A percentile compares a stretch with the other conserved stretches of the same genome.
These are phyloP conservation scores for Crithidia bombi DNA, from an alignment of 208 protist species.

Conservation along the genomic window DNA sequence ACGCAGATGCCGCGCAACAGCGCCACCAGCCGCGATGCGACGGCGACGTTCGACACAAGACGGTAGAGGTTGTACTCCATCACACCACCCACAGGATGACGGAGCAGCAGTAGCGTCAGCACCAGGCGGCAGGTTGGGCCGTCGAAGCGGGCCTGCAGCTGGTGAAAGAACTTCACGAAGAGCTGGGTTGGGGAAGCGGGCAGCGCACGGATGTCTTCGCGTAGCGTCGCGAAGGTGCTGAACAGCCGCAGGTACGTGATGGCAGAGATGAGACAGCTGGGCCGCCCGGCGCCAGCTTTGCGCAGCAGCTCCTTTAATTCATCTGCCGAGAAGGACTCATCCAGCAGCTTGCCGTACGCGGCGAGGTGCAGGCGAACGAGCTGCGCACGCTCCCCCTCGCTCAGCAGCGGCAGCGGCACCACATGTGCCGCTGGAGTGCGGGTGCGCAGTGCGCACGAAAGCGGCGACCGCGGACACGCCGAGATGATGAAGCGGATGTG, in stretches of 20 bases:
- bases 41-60: slow-evolving; percentile 75
- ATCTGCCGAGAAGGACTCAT: slow-evolving; percentile 72
- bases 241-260: slow-evolving; percentile 83
- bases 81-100: slow-evolving; percentile 63
- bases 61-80: slow-evolving; percentile 84
- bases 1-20: slow-evolving; percentile 77
- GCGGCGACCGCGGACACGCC: slow-evolving; percentile 23
- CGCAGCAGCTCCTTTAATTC: slow-evolving; percentile 72
- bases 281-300: slow-evolving; percentile 64
- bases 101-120: slow-evolving; percentile 68
- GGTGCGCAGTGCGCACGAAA: slow-evolving; percentile 49
- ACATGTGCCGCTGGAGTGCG: slow-evolving; percentile 46
- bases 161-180: slow-evolving; percentile 49
- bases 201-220: slow-evolving; percentile 68
- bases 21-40: slow-evolving; percentile 71
- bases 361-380: slow-evolving; percentile 80
- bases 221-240: slow-evolving; percentile 82
- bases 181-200: slow-evolving; percentile 61
- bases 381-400: slow-evolving; percentile 60
- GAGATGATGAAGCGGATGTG: slow-evolving; percentile 74
- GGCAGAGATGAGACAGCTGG: slow-evolving; percentile 72
- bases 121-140: slow-evolving; percentile 51
- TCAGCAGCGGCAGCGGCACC: slow-evolving; percentile 51
- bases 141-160: slow-evolving; percentile 66
- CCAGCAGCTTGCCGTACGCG: slow-evolving; percentile 76